A percentile compares a stretch with the other conserved stretches of the same genome.
These are phyloP conservation scores for Tricharina praecox DNA, from an alignment of 495 filamentous ascomycete genomes.

Conservation along the genomic window DNA sequence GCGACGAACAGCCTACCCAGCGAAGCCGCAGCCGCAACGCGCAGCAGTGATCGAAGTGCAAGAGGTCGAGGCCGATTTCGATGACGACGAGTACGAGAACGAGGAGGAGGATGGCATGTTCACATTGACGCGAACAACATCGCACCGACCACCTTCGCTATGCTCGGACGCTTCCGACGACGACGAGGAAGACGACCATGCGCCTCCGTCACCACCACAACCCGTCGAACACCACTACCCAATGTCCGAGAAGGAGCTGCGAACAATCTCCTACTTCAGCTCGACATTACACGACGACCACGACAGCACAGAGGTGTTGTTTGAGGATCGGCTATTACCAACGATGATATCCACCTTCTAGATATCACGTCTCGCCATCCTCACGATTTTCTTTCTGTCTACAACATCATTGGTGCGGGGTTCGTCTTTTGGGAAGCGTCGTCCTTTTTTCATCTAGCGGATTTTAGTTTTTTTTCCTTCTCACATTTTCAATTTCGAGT, in stretches of 20 bases:
- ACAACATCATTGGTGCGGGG: not conserved
- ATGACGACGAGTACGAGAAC: slow-evolving; percentile 49
- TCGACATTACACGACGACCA: slow-evolving; percentile 9
- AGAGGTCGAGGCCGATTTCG: slow-evolving; percentile 42
- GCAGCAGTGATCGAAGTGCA: slow-evolving; percentile 13
- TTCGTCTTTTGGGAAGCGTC: not conserved
- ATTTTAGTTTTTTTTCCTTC: not conserved
- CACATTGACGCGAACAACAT: slow-evolving; percentile 55
- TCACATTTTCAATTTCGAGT: too few species aligned
- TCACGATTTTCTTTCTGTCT: slow-evolving; percentile 11
- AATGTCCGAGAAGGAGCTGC: slow-evolving; percentile 48
- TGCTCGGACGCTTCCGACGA: slow-evolving; percentile 55
- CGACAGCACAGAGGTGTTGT: slow-evolving; percentile 8
- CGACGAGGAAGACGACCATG: slow-evolving; percentile 59
- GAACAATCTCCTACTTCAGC: slow-evolving; percentile 11
- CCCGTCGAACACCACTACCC: slow-evolving; percentile 38
- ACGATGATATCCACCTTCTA: not conserved
- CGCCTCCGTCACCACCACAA: slow-evolving; percentile 59
- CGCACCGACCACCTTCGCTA: slow-evolving; percentile 41
- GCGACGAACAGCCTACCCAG: slow-evolving; percentile 1
- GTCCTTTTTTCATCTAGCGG: not conserved
- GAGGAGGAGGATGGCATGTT: slow-evolving; percentile 48
- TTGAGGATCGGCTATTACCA: slow-evolving; percentile 6
- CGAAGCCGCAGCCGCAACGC: not conserved
- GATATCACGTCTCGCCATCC: not conserved